phyloP scores from a whole-genome alignment of 257 asterid genomes.

The Anisodus tanguticus region DNA sequence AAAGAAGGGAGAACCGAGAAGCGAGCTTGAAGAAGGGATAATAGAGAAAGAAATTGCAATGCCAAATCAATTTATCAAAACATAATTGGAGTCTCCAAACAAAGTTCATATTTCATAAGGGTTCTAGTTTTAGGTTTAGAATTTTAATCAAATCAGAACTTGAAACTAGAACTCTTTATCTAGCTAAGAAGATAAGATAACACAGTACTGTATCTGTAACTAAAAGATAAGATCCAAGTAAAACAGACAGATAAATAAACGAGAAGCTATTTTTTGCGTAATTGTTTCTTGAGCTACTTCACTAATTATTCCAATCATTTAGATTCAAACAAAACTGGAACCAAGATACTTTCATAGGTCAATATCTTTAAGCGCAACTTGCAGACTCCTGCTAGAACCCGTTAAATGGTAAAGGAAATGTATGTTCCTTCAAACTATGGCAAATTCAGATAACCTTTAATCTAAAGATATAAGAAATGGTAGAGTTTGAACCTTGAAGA shows the following conservation, averaged over 20 bases:
- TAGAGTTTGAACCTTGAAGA: conserved; percentile 66
- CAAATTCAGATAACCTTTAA: neutral
- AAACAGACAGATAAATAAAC: neutral
- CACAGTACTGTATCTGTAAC: neutral
- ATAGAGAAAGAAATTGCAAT: neutral
- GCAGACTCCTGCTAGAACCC: conserved; percentile 11
- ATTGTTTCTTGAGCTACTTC: conserved; percentile 24
- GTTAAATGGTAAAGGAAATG: neutral
- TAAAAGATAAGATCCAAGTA: conserved; percentile 18
- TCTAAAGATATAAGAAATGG: conserved; percentile 29
- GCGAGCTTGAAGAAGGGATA: neutral
- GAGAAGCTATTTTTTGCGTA: neutral
- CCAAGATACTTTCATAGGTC: conserved; percentile 4
- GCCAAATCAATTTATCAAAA: conserved; percentile 12
- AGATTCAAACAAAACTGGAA: conserved; percentile 19
- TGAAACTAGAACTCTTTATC: too few relatives aligned
- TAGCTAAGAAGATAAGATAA: neutral
- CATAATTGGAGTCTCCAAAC: neutral
- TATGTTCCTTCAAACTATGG: conserved; percentile 21
- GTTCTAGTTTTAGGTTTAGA: neutral
- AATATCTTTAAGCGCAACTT: neutral
- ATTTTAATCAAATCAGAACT: too few relatives aligned
- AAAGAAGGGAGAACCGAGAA: neutral
- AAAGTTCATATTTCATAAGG: neutral
- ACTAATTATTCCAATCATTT: conserved; percentile 17